These are phyloP conservation scores for Geosmithia morbida DNA, from an alignment of 2,329 filamentous ascomycete genomes.

Conservation along the genomic window DNA sequence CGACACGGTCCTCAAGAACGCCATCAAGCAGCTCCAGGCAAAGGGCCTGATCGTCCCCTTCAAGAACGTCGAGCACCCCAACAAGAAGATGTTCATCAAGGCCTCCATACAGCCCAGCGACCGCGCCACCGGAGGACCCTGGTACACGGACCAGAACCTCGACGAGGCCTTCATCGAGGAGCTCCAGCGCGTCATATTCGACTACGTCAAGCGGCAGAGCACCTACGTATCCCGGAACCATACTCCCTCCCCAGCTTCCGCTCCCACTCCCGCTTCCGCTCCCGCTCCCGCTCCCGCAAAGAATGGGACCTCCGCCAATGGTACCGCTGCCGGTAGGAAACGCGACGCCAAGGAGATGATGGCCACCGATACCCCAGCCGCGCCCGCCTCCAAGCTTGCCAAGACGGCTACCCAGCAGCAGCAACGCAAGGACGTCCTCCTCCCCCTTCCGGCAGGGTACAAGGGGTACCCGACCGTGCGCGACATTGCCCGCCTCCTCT, in stretches of 20 bases:
- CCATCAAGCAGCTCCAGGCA: conserved; percentile 68
- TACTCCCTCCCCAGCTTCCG: conserved; percentile 22
- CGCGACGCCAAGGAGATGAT: conserved; percentile 27
- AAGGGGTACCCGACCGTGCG: conserved; percentile 66
- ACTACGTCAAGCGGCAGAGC: conserved; percentile 56
- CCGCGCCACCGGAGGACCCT: conserved; percentile 82
- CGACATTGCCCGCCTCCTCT: conserved; percentile 63
- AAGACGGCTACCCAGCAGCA: conserved; percentile 9
- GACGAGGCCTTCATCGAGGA: conserved; percentile 79
- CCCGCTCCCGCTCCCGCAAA: conserved; percentile 43
- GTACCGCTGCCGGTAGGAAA: conserved; percentile 28
- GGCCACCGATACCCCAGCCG: conserved; percentile 9
- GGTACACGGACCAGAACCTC: conserved; percentile 84
- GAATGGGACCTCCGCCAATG: conserved; percentile 17
- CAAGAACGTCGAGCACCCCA: conserved; percentile 81
- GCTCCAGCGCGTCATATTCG: conserved; percentile 58
- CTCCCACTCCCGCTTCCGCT: conserved; percentile 30
- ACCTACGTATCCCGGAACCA: conserved; percentile 41
- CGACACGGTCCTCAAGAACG: conserved; percentile 66
- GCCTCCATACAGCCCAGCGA: conserved; percentile 72
- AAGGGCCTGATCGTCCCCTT: conserved; percentile 78
- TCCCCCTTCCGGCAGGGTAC: conserved; percentile 51
- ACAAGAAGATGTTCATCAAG: conserved; percentile 94
- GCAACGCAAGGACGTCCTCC: conserved; percentile 20
- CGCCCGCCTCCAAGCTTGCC: conserved; percentile 8